Evolutionary conservation across 139 green algal genomes (phyloP).

Genomic region (Closterium sp.): DNA sequence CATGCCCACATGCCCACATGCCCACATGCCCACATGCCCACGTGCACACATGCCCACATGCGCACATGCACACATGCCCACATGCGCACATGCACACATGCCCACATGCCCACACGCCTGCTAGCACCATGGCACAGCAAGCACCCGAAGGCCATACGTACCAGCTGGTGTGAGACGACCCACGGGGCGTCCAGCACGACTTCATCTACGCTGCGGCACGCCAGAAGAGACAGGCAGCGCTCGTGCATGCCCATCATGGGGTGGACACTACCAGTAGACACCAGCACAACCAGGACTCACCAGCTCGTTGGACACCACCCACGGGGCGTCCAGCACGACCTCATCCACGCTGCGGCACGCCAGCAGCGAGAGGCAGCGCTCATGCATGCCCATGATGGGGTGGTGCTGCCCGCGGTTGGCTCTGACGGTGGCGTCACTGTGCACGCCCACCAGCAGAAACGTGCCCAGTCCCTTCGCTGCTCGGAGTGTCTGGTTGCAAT

Average conservation of each 20-base stretch:
- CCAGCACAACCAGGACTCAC: neutral
- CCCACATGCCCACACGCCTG: too few relatives aligned
- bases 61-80: too few relatives aligned
- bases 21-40: too few relatives aligned
- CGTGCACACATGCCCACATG: too few relatives aligned
- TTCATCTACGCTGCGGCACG: neutral
- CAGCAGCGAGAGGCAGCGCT: constrained; percentile 90
- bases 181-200: neutral
- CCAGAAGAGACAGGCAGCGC: neutral
- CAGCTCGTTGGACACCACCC: constrained; percentile 78
- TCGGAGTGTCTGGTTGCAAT: constrained; percentile 67
- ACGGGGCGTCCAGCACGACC: constrained; percentile 80
- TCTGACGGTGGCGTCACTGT: constrained; percentile 69
- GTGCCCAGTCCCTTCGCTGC: constrained; percentile 77
- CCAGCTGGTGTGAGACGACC: neutral
- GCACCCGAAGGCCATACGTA: too few relatives aligned
- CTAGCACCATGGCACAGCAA: too few relatives aligned
- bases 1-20: too few relatives aligned
- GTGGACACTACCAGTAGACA: neutral
- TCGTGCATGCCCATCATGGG: neutral
- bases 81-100: too few relatives aligned
- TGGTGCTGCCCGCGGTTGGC: constrained; percentile 66
- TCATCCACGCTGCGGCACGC: constrained; percentile 96
- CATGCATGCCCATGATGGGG: constrained; percentile 97
- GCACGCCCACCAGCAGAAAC: constrained; percentile 96